phyloP scores from a whole-genome alignment of 805 yeast species.

The Yamadazyma ubonensis region DNA sequence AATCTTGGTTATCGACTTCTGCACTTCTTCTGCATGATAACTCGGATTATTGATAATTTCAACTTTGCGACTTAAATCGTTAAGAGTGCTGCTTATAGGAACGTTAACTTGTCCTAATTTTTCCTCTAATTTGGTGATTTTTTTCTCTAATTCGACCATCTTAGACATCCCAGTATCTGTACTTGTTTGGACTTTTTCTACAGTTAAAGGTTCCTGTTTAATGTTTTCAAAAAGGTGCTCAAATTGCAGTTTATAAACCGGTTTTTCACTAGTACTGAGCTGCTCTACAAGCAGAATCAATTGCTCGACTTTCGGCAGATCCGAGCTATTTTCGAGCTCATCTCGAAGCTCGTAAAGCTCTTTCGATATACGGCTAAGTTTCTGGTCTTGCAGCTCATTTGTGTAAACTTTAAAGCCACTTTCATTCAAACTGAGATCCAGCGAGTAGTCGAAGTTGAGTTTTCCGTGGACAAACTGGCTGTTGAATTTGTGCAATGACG shows the following conservation, averaged over 20 bases:
- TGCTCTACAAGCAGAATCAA: conserved; percentile 11
- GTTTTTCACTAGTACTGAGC: conserved; percentile 5
- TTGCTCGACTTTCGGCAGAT: conserved; percentile 10
- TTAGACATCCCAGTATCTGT: too few relatives aligned
- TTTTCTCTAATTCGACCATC: conserved; percentile 12
- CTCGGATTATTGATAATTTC: conserved; percentile 37
- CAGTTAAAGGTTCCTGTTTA: neutral
- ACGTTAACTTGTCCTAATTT: conserved; percentile 6
- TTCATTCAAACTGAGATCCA: conserved; percentile 18
- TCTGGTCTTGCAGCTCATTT: conserved; percentile 39
- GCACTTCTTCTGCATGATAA: conserved; percentile 24
- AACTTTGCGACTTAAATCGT: conserved; percentile 33
- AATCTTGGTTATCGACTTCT: conserved; percentile 23
- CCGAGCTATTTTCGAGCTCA: conserved; percentile 11
- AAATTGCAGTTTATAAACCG: neutral
- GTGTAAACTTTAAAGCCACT: conserved; percentile 22
- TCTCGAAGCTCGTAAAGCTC: conserved; percentile 39
- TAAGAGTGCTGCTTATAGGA: conserved; percentile 21
- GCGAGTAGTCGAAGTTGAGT: conserved; percentile 39
- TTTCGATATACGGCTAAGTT: conserved; percentile 33
- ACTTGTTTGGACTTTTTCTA: too few relatives aligned
- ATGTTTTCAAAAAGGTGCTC: conserved; percentile 1
- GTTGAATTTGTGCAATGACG: conserved; percentile 13
- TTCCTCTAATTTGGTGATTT: conserved; percentile 8
- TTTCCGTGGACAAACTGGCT: conserved; percentile 20